Base-by-base conservation (phyloP, 352 stramenopile species). In the Phytophthora kernoviae region DNA sequence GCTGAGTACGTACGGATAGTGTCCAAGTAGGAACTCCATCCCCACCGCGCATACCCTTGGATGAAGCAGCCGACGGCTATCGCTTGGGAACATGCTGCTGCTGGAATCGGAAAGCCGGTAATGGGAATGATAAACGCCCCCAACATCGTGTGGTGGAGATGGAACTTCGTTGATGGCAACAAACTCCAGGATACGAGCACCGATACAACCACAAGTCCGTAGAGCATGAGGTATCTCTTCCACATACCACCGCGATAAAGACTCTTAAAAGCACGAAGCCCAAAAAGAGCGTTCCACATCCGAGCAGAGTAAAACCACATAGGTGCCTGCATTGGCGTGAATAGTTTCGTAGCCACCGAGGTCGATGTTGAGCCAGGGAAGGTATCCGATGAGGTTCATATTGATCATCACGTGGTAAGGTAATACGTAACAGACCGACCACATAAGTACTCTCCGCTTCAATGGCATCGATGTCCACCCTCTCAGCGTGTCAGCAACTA, bases 131-230 rank as follows among this genome's bases (percentile, higher is more conserved):
- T 37, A 17, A 85, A 52, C 1, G 79, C 72, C 1, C 79, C 81
- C 8, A 93, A 46, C 79, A 91, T 90, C 0, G 84, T 78, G 57
- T 94, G 85, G 52, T 93, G 85, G 11, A 93, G 33, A 46, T 94
- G 85, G 12, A 91, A 87, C 18, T 72, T 48, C 9, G 78, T 84
- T 15, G 77, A 81, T n/a, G 65, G 58, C 51, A 90, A 93, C 1
- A 91, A 49, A 1, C 41, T 64, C 70, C 75, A 90, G 17, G 75
- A 86, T 22, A 91, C 12, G 22, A 74, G 36, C 18, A 65, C 54
- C 10, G 39, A 62, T 14, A 58, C 17, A 0, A 78, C 36, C 11
- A 84, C 30, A 7, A 47, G 5, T n/a, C 24, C 34, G 49, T 92
- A 94, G 41, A 65, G 46, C 12, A 72, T 14, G 2, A 76, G 5